Evolutionary conservation across 2,329 filamentous ascomycete species (phyloP).

Genomic region (Passalora sequoiae): DNA sequence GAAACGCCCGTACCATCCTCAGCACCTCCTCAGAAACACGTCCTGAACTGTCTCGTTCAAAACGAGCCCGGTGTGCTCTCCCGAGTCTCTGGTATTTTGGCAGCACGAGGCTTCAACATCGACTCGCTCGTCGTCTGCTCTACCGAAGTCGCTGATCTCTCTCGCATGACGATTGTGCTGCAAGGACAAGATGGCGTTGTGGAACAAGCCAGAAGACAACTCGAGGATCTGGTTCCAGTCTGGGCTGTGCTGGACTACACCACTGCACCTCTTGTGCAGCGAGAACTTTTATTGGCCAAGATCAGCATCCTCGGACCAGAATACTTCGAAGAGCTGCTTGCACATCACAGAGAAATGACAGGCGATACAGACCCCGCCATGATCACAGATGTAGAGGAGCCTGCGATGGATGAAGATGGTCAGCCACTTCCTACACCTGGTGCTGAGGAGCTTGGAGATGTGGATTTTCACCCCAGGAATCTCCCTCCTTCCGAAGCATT

Average conservation of each 20-base stretch:
- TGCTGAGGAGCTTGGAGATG: slow-evolving; percentile 19
- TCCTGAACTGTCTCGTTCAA: slow-evolving; percentile 97
- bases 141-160: slow-evolving; percentile 93
- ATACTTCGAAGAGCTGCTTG: slow-evolving; percentile 94
- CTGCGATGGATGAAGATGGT: slow-evolving; percentile 8
- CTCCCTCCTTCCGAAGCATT: slow-evolving; percentile 82
- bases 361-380: slow-evolving; percentile 24
- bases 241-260: slow-evolving; percentile 99
- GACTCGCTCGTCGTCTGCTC: slow-evolving; percentile 96
- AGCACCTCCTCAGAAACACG: slow-evolving; percentile 83
- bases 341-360: slow-evolving; percentile 90
- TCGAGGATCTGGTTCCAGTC: slow-evolving; percentile 94
- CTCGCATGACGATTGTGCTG: slow-evolving; percentile 97
- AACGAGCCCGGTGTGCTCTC: slow-evolving; percentile 98
- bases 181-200: slow-evolving; percentile 95
- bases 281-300: slow-evolving; percentile 91
- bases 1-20: slow-evolving; percentile 84
- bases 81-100: slow-evolving; percentile 91
- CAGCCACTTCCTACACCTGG: slow-evolving; percentile 10
- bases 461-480: slow-evolving; percentile 84
- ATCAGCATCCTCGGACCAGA: slow-evolving; percentile 94
- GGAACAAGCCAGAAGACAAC: slow-evolving; percentile 89
- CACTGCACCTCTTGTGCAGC: slow-evolving; percentile 83
- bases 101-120: slow-evolving; percentile 97
- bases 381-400: slow-evolving; percentile 28